phyloP scores from a whole-genome alignment of 805 yeast genomes.

The Metschnikowia similis region DNA sequence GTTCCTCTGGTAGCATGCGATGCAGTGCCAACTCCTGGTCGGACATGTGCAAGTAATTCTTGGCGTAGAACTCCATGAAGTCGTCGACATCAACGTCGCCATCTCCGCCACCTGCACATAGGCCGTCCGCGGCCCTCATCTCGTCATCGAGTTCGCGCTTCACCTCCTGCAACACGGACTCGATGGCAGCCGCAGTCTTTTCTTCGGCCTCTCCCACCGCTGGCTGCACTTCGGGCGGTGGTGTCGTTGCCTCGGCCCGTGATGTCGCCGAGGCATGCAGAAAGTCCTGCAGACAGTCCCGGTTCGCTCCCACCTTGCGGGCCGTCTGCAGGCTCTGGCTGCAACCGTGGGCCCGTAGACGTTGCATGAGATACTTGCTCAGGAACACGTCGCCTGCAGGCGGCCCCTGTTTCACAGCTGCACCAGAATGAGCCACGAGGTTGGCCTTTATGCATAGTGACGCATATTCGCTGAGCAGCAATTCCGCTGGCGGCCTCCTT shows the following conservation, averaged over 20 bases:
- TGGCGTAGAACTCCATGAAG: constrained; percentile 14
- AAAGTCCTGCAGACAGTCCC: background rate
- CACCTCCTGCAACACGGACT: background rate
- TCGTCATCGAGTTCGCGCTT: background rate
- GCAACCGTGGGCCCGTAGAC: background rate
- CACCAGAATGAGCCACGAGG: background rate
- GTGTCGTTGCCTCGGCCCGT: no score
- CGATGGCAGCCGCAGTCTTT: background rate
- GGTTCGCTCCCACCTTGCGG: background rate
- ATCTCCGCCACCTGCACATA: constrained; percentile 6
- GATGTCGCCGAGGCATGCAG: background rate
- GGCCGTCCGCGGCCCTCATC: background rate
- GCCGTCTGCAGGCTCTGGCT: background rate
- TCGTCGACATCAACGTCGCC: constrained; percentile 12
- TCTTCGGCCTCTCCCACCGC: background rate
- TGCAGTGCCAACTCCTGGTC: constrained; percentile 8
- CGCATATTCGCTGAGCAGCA: background rate
- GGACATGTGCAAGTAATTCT: constrained; percentile 6
- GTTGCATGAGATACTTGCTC: constrained; percentile 4
- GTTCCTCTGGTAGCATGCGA: background rate
- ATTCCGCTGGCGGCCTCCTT: background rate
- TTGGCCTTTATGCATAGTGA: background rate
- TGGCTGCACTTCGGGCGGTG: no score
- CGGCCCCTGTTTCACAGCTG: background rate
- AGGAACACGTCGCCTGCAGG: background rate